phyloP scores from a whole-genome alignment of 2,329 filamentous ascomycete species.

The Fusarium brachygibbosum region DNA sequence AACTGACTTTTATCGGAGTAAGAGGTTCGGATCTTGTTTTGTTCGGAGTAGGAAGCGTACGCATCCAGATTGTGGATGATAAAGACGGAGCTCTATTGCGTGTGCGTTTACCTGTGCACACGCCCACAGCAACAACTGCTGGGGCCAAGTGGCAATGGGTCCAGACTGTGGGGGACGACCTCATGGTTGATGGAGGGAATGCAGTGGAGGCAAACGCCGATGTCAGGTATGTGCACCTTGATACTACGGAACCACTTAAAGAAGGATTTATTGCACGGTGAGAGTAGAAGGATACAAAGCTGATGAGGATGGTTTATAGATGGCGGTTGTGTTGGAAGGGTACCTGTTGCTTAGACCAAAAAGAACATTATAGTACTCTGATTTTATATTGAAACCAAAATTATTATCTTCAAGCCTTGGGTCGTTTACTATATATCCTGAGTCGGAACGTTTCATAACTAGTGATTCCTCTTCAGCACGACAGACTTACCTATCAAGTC shows the following conservation, averaged over 20 bases:
- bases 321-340: not conserved
- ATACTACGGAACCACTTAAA: not conserved
- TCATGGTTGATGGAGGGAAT: not conserved
- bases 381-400: too few species aligned
- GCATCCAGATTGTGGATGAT: not conserved
- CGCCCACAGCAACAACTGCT: not conserved
- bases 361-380: too few species aligned
- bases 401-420: too few species aligned
- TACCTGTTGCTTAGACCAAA: not conserved
- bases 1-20: not conserved
- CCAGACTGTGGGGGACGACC: not conserved
- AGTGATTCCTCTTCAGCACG: too few species aligned
- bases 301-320: not conserved
- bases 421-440: too few species aligned
- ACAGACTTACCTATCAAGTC: too few species aligned
- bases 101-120: not conserved
- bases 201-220: not conserved
- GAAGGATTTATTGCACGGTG: not conserved
- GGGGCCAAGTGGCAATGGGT: not conserved
- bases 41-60: rapidly evolving
- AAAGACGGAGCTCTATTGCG: rapidly evolving
- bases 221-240: not conserved
- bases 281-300: not conserved
- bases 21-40: not conserved
- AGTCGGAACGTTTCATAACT: too few species aligned